Base-by-base conservation (phyloP, 768 basidiomycete genomes). In the Tylopilus balloui region DNA sequence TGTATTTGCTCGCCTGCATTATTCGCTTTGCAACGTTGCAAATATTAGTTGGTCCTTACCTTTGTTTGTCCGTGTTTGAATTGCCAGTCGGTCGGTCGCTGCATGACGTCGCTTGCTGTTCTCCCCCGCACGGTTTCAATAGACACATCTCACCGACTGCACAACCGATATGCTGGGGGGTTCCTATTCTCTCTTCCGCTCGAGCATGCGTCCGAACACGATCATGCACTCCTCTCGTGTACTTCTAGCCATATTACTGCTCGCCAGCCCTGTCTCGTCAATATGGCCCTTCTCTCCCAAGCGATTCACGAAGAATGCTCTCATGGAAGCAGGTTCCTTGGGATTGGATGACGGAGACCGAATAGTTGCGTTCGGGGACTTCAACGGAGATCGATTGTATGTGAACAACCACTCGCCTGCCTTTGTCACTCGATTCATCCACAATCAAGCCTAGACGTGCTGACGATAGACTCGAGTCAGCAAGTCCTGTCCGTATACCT, bases 331-430 rank as follows among this genome's bases (percentile, higher is more conserved):
- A 3, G 94, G 92, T 8, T 70, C 83, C 1, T 73, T 94, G 66
- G 94, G 93, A 2, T 69, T 97, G 27, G 77, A 77, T 40, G 76
- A 74, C n/a, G 78, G 81, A 45, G 83, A 81, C 23, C 77, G 88
- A 44, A 78, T 96, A 17, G 76, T 91, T 51, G 94, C 93, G 8
- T 89, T 91, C 59, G 96, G 93, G 27, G 95, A 99, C 71, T 95
- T 94, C 67, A 83, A 97, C 65, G 93, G 90, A 5, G 92, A 98
- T 67, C 93, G 97, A 65, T 88, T 89, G 92, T 96, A 65, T 63
- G 89, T 71, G 17, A 50, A 36, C 40, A 32, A 15, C 15, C 5
- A 10, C 19, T 11, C 24, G 29, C 39, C 34, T 7, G 12, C 34
- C 34, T 15, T 27, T 41, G 34, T 20, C 35, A 17, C 24, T 25